These are phyloP conservation scores for Aleurites moluccanus DNA, from an alignment of 441 rosid species.

Conservation along the genomic window DNA sequence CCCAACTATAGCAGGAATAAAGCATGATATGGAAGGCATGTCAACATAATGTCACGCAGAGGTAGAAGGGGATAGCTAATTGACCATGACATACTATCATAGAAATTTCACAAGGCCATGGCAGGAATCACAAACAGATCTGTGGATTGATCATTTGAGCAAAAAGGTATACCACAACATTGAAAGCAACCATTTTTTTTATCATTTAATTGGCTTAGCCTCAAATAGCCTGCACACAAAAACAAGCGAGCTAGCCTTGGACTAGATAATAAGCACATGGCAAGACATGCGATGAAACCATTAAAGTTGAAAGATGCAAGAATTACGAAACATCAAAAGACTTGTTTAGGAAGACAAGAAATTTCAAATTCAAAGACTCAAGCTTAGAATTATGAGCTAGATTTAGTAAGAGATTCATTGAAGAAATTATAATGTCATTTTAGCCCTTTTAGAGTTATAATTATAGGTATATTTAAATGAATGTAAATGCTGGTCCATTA, in stretches of 20 bases:
- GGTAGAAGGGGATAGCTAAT: background rate
- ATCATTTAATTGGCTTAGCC: background rate
- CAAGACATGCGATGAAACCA: background rate
- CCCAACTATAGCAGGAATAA: background rate
- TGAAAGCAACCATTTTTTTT: background rate
- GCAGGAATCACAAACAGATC: background rate
- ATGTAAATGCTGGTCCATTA: too few species aligned
- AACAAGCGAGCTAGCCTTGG: background rate
- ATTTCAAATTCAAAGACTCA: too few species aligned
- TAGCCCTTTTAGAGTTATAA: too few species aligned
- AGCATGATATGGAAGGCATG: background rate
- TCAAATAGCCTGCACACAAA: background rate
- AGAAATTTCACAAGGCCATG: background rate
- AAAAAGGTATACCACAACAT: background rate
- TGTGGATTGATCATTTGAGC: background rate
- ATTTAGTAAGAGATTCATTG: too few species aligned
- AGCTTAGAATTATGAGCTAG: too few species aligned
- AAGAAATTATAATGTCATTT: too few species aligned
- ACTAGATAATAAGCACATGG: background rate
- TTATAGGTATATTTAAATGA: too few species aligned
- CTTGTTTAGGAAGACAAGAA: too few species aligned
- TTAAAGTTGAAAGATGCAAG: background rate
- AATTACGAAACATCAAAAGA: background rate
- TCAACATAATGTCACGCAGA: background rate
- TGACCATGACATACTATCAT: background rate